Percentiles rank a stretch among this genome's conserved stretches.
phyloP scores from a whole-genome alignment of 2,329 filamentous ascomycete species.

The Beauveria sp. region DNA sequence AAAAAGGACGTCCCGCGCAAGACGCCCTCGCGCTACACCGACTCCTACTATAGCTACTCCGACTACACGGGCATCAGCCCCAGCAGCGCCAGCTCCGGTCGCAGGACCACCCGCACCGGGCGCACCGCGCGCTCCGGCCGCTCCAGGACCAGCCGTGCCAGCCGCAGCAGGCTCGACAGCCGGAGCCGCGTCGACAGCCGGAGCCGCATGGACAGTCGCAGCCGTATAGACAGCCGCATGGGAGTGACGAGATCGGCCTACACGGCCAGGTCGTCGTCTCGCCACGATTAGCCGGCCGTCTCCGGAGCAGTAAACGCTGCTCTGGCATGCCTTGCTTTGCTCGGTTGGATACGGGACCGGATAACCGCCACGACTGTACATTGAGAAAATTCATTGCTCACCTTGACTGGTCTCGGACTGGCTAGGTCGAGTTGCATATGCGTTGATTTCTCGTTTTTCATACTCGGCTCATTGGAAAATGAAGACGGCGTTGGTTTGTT shows the following conservation, averaged over 20 bases:
- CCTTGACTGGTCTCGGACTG: neutral
- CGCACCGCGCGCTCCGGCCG: neutral
- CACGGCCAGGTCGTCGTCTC: constrained; percentile 18
- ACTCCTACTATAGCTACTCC: constrained; percentile 48
- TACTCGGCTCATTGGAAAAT: neutral
- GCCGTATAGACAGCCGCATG: neutral
- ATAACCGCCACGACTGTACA: neutral
- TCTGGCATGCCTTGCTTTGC: no score
- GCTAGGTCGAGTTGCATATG: neutral
- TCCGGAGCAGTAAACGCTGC: neutral
- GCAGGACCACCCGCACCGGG: constrained; percentile 29
- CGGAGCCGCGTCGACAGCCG: constrained; percentile 8
- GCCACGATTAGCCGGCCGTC: neutral
- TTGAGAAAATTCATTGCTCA: neutral
- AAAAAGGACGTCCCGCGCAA: constrained; percentile 31
- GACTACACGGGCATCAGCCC: constrained; percentile 33
- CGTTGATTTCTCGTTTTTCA: neutral
- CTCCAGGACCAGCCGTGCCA: constrained; percentile 22
- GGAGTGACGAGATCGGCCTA: constrained; percentile 22
- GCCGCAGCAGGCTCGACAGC: constrained; percentile 1
- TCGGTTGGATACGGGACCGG: neutral
- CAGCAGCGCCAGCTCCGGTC: constrained; percentile 41
- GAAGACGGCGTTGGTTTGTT: neutral
- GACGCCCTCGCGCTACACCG: constrained; percentile 39
- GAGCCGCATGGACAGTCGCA: neutral